Base-by-base conservation (phyloP, 2,329 filamentous ascomycete genomes). In the Didymella pomorum region DNA sequence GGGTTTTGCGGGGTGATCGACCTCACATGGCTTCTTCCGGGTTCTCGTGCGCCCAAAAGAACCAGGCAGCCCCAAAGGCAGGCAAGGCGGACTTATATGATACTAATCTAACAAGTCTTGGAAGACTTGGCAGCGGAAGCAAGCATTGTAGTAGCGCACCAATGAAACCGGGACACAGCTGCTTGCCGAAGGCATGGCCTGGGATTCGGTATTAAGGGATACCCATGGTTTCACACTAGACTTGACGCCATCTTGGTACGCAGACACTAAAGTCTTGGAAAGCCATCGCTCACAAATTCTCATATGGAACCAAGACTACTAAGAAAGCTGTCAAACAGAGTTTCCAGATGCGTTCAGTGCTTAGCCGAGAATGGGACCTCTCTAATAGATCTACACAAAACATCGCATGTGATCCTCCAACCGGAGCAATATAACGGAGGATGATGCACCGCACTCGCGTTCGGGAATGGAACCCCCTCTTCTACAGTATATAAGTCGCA, bases 1-100 rank as follows among this genome's bases (percentile, higher is more conserved):
- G 31, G 31, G 31, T 42, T 50, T 42, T 50, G 56, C 51, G 56
- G 56, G 56, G 56, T 54, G 45, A 58, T 58, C 45, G n/a, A 35
- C 56, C 45, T 58, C 29, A 44, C 18, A 37, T 48, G 28, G 11
- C 28, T 39, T 57, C n/a, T 26, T 37, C 18, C 33, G 25, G 44
- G 6, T 46, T 14, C 37, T 46, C 25, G 23, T 33, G 16, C 31
- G 5, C 28, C 41, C 39, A 18, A 46, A 35, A 18, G 26, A 35
- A 51, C 9, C 12, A 29, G 18, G 18, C 35, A 35, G 7, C 29
- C 6, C 45, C 31, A 23, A 42, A 46, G n/a, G 16, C 33, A 26
- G 20, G 45, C 23, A 50, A 35, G 18, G 18, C 56, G 39, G 39
- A 20, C 16, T n/a, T 42, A 54, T 42, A 51, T 33, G 33, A 46